Evolutionary conservation across 306 rosid genomes (phyloP), one percentile per base, ranked within the genome.

Genomic region (Dryas octopetala): DNA sequence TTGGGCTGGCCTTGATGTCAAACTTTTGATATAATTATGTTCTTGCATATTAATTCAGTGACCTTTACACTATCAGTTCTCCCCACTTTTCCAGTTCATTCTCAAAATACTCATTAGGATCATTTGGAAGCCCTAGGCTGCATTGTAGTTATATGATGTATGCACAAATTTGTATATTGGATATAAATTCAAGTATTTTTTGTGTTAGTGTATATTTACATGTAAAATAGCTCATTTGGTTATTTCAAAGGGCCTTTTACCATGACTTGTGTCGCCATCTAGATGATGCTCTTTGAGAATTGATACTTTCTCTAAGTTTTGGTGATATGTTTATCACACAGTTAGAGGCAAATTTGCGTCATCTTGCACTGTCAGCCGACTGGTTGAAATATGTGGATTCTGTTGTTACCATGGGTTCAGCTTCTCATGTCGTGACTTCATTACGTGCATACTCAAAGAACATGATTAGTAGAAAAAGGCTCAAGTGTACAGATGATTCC

Each of bases 361-460:
- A 12, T 77, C 87, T 11, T 80, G 89, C 97, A 40, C 73, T 95
- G 68, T 89, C 93, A 43, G 64, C 88, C 6, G 99, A 95, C 72
- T 95, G 99, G 99, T 88, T 83, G 61, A 95, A 88, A 82, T 89
- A 86, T 74, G 90, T 88, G 67, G 99, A 95, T 81, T 89, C 97
- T 86, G 87, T 73, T 76, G 78, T 44, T 62, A 90, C 96, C 14
- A 58, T 92, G 93, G 99, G 99, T 83, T 95, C 99, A 41, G 88
- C 97, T 73, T 81, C 88, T 51, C 97, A 90, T 88, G 54, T 90
- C 73, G 87, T 89, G 72, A 84, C 77, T 72, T 82, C 93, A 51
- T 79, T 80, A 74, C 96, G 94, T 61, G 76, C 88, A 75, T 83
- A 82, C 73, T 83, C 93, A 63, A 91, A 78, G 84, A 88, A 88